Evolutionary conservation across 768 basidiomycete genomes (phyloP).

Genomic region (Leccinum rimulosum): DNA sequence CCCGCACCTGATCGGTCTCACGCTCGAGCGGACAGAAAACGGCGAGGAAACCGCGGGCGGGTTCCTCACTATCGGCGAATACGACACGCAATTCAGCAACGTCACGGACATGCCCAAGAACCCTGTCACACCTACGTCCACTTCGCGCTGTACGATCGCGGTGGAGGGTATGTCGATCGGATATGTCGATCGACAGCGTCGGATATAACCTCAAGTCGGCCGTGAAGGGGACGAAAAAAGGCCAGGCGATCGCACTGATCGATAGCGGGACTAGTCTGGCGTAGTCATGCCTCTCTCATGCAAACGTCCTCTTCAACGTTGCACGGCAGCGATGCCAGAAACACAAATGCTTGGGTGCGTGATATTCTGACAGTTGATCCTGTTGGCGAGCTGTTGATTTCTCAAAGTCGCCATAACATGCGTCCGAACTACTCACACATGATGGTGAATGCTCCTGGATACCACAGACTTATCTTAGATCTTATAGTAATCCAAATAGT

Average conservation of each 20-base stretch:
- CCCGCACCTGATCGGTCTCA: conserved; percentile 42
- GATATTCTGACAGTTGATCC: conserved; percentile 34
- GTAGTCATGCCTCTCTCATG: no score
- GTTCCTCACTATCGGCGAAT: conserved; percentile 42
- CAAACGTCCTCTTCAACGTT: no score
- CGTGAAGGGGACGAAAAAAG: conserved; percentile 30
- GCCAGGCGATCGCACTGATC: conserved; percentile 36
- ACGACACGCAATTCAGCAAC: conserved; percentile 33
- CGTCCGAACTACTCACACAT: conserved; percentile 82
- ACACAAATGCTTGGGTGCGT: no score
- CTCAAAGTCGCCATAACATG: conserved; percentile 72
- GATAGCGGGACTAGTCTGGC: conserved; percentile 45
- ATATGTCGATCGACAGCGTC: conserved; percentile 34
- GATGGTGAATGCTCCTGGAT: conserved; percentile 68
- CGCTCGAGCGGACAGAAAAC: conserved; percentile 41
- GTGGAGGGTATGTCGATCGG: conserved; percentile 36
- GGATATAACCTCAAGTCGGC: conserved; percentile 28
- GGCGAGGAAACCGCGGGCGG: conserved; percentile 41
- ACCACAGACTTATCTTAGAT: conserved; percentile 50
- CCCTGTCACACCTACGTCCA: conserved; percentile 33
- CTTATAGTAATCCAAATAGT: no score
- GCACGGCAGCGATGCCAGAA: no score
- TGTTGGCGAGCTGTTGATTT: conserved; percentile 64
- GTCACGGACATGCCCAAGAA: conserved; percentile 33
- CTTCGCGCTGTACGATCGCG: conserved; percentile 42